A percentile compares a stretch with the other conserved stretches of the same genome.
These are phyloP conservation scores for Sporisorium iseilematis-ciliati DNA, from an alignment of 1,284 basidiomycete species.

Conservation along the genomic window DNA sequence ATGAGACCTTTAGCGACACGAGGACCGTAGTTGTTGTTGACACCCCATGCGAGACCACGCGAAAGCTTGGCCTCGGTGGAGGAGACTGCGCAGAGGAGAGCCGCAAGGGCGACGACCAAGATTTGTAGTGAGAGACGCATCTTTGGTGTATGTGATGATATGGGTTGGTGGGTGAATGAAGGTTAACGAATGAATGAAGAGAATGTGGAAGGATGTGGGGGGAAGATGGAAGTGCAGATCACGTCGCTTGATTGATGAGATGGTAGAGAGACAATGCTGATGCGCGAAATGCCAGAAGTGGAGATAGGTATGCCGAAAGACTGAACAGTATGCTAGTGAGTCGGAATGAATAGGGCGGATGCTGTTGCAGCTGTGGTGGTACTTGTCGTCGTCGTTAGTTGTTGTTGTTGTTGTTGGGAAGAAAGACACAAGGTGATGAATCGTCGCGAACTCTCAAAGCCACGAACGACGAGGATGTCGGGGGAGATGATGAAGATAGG, in stretches of 20 bases:
- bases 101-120: constrained; percentile 40
- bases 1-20: constrained; percentile 55
- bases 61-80: constrained; percentile 36
- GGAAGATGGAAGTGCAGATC: constrained; percentile 25
- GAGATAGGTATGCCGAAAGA: constrained; percentile 19
- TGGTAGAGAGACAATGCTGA: constrained; percentile 18
- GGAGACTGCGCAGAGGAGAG: constrained; percentile 37
- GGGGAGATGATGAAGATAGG: constrained; percentile 13
- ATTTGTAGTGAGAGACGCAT: constrained; percentile 50
- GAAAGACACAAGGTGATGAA: constrained; percentile 5
- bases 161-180: constrained; percentile 4
- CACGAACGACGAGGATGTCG: constrained; percentile 21
- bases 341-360: constrained; percentile 17
- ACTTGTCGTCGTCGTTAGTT: constrained; percentile 7
- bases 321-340: constrained; percentile 15
- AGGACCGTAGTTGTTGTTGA: constrained; percentile 57
- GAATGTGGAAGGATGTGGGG: constrained; percentile 1
- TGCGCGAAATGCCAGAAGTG: constrained; percentile 28
- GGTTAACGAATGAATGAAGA: neutral
- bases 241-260: constrained; percentile 13
- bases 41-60: constrained; percentile 62
- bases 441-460: constrained; percentile 49
- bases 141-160: constrained; percentile 15
- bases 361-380: constrained; percentile 36
- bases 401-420: constrained; percentile 1